Conservation (phyloP, 2,329 filamentous ascomycete genomes). For the Orbilia oligospora region DNA sequence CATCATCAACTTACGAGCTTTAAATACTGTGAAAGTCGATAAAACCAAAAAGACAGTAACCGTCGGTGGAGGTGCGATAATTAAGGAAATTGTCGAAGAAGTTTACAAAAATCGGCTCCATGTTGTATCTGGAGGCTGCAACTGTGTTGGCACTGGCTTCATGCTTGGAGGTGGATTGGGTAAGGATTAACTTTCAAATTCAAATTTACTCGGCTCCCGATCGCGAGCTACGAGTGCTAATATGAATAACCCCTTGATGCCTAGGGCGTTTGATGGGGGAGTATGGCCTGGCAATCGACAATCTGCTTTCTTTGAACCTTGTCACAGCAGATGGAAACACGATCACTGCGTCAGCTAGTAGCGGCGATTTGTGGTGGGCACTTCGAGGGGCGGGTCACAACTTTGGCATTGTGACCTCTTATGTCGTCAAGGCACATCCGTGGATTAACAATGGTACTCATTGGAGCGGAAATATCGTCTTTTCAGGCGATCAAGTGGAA, state of each 20-base stretch:
- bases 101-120: constrained; percentile 52
- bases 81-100: constrained; percentile 60
- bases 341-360: constrained; percentile 64
- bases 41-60: constrained; percentile 51
- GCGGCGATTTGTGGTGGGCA: constrained; percentile 68
- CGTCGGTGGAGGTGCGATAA: constrained; percentile 61
- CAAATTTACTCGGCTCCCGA: not conserved
- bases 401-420: constrained; percentile 69
- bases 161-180: constrained; percentile 54
- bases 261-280: constrained; percentile 61
- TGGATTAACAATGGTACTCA: constrained; percentile 60
- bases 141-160: constrained; percentile 51
- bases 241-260: not conserved
- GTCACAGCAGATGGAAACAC: constrained; percentile 67
- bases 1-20: constrained; percentile 56
- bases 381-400: constrained; percentile 68
- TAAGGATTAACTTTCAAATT: not conserved
- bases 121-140: constrained; percentile 48
- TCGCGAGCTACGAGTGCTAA: not conserved
- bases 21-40: constrained; percentile 58
- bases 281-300: constrained; percentile 66
- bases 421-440: constrained; percentile 66
- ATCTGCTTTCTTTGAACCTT: constrained; percentile 67
- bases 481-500: constrained; percentile 63
- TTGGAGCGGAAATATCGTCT: constrained; percentile 65